Evolutionary conservation across 768 basidiomycete genomes (phyloP).

Genomic region (Pleurotus salmoneostramineus): DNA sequence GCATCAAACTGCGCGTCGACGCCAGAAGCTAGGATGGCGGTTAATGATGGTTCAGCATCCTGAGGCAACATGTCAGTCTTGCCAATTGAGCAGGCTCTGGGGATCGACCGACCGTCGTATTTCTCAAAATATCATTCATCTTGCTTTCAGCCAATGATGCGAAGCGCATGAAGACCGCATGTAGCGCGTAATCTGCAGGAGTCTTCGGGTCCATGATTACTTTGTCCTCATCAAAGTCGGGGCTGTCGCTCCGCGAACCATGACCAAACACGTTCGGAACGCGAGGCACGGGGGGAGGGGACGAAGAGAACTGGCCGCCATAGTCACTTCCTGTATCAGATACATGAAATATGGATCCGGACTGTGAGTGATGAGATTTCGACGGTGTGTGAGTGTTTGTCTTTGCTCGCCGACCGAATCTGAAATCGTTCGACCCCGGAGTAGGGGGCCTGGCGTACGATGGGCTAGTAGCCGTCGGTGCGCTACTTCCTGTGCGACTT

Average conservation of each 20-base stretch:
- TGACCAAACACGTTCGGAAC: constrained; percentile 59
- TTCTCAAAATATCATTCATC: constrained; percentile 69
- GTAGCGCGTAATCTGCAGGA: constrained; percentile 84
- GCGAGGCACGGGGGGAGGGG: constrained; percentile 78
- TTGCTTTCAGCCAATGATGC: constrained; percentile 76
- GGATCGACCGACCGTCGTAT: constrained; percentile 51
- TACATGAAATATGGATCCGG: constrained; percentile 66
- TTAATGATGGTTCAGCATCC: constrained; percentile 69
- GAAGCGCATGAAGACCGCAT: constrained; percentile 86
- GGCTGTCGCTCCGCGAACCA: constrained; percentile 47
- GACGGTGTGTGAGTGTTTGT: constrained; percentile 16
- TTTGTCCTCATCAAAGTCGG: constrained; percentile 66
- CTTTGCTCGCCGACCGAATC: constrained; percentile 19
- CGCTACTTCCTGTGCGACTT: constrained; percentile 24
- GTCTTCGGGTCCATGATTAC: constrained; percentile 70
- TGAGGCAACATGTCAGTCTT: constrained; percentile 18
- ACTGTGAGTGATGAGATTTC: constrained; percentile 78
- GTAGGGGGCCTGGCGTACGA: constrained; percentile 59
- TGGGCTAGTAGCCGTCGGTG: constrained; percentile 43
- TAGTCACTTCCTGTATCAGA: constrained; percentile 74
- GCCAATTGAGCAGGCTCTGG: neutral
- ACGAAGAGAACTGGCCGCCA: constrained; percentile 47
- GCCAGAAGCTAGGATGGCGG: constrained; percentile 64
- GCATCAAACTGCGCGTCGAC: constrained; percentile 81
- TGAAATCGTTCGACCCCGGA: constrained; percentile 46